Evolutionary conservation across 2,329 filamentous ascomycete species (phyloP), one percentile per base, ranked within the genome.

Genomic region (Hymenotorrendiella dingleyae): DNA sequence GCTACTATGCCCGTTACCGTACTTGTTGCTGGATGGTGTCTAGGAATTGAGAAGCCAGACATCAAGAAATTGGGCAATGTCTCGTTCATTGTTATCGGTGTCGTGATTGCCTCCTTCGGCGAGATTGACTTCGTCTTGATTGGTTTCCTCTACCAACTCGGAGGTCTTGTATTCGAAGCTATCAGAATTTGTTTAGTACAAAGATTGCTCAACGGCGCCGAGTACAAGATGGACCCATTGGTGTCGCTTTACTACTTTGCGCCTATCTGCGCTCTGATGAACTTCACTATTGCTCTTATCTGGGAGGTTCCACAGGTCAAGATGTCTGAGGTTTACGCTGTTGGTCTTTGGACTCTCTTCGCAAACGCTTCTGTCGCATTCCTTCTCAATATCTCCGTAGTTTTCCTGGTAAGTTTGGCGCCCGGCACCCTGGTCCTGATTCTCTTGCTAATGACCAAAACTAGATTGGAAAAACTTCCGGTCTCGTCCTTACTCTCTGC

Each of bases 1-100:
- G 93, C 93, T 54, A 96, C 89, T 32, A 97, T 87, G 23, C 93
- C 93, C 12, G 90, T 97, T 46, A 90, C 89, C 41, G 90, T 97
- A 40, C 80, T 98, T 28, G 68, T 97, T 54, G 84, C 87, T 29
- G 87, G 88, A 54, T 97, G 93, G 91, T 72, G 75, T 40, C 81
- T 97, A 59, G 87, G 89, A 45, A 80, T 95, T 49, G 54, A 57
- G 39, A 80, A 86, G 49, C 86, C 88, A 41, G 94, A 89, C 70
- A 64, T 93, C 55, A 90, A 82, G 71, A 85, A 88, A 36, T 83
- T 98, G 58, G 77, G 86, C 62, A 98, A 98, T 63, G 90, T 98
- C 49, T 93, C 86, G 30, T 77, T 91, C 63, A 98, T 98, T 58
- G 93, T 97, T 40, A 66, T 97, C 40, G 93, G 93, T 73, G 90